phyloP scores from a whole-genome alignment of 768 basidiomycete genomes.

The Macrolepiota albuminosa region DNA sequence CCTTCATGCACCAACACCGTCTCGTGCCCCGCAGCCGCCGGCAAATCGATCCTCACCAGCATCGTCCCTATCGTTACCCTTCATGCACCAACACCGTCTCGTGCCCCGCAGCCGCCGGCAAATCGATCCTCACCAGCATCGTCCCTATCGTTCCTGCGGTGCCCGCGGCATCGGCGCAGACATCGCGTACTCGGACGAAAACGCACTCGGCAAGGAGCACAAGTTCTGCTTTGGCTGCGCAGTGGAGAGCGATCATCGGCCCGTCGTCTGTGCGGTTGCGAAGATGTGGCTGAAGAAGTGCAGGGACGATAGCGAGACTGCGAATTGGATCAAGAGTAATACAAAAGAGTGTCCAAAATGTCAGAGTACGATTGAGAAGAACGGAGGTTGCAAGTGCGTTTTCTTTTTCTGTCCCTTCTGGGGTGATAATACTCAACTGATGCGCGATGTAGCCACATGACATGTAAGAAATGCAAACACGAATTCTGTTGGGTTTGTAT shows the following conservation, averaged over 20 bases:
- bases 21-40: slow-evolving; percentile 77
- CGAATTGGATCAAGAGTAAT: slow-evolving; percentile 99
- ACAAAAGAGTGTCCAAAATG: slow-evolving; percentile 98
- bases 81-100: slow-evolving; percentile 93
- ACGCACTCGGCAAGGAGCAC: slow-evolving; percentile 45
- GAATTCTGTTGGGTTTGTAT: slow-evolving; percentile 99
- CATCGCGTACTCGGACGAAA: background rate
- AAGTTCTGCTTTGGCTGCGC: slow-evolving; percentile 95
- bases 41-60: slow-evolving; percentile 65
- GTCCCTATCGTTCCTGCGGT: slow-evolving; percentile 86
- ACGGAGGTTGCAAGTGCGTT: slow-evolving; percentile 98
- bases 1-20: slow-evolving; percentile 95
- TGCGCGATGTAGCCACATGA: slow-evolving; percentile 79
- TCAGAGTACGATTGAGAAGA: slow-evolving; percentile 99
- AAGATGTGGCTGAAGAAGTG: slow-evolving; percentile 97
- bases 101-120: slow-evolving; percentile 76
- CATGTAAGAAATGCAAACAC: slow-evolving; percentile 98
- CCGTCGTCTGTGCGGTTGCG: slow-evolving; percentile 84
- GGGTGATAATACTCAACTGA: background rate
- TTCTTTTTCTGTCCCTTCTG: background rate
- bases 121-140: slow-evolving; percentile 64
- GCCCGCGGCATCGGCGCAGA: slow-evolving; percentile 44
- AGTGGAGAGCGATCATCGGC: slow-evolving; percentile 86
- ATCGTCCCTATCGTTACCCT: slow-evolving; percentile 93
- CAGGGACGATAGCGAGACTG: slow-evolving; percentile 95